Base-by-base conservation (phyloP, 2,329 filamentous ascomycete species). In the Colletotrichum sp. region DNA sequence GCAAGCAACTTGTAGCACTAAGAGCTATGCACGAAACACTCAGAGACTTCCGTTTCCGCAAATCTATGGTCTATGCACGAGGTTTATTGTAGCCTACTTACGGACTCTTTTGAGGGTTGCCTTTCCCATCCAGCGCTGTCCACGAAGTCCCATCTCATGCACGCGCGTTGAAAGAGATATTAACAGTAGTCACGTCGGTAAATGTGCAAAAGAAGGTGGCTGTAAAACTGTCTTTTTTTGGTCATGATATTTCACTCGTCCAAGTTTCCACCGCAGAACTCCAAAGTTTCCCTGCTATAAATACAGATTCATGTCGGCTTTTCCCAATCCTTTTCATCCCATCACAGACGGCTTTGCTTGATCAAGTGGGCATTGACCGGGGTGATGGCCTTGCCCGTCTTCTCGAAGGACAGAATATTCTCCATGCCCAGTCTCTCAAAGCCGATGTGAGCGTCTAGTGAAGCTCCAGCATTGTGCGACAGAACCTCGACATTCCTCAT, bases 401-500 rank as follows among this genome's bases (percentile, higher is more conserved):
- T 57, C 30, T 71, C 70, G 5, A 69, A 76, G 7, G 70, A 65
- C 10, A 76, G 15, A 7, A 76, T 76, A 59, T 76, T 76, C 26
- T 76, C 64, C 73, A 76, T 76, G 16, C 73, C 73, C 13, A 76
- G 64, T 21, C 49, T 73, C 64, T 76, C 73, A 30, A 76, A 76
- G n/a, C 73, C 73, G 9, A 76, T 73, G 59, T 76, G 73, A 0
- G 73, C 73, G 13, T 76, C 73, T 12, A 76, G 44, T 21, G 73
- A 76, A 12, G 73, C 73, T n/a, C 73, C 73, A 7, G 73, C 73
- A 30, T 76, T 76, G 44, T 76, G 73, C 15, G 73, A 76, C 18
- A 76, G 70, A 10, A 76, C 64, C 59, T 76, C 73, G 16, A 76
- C 73, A 36, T 76, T 76, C 44, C 49, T 64, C 73, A 76, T 76